Base-by-base conservation (phyloP, 139 green algal species). In the Astrephomene gubernaculifera region DNA sequence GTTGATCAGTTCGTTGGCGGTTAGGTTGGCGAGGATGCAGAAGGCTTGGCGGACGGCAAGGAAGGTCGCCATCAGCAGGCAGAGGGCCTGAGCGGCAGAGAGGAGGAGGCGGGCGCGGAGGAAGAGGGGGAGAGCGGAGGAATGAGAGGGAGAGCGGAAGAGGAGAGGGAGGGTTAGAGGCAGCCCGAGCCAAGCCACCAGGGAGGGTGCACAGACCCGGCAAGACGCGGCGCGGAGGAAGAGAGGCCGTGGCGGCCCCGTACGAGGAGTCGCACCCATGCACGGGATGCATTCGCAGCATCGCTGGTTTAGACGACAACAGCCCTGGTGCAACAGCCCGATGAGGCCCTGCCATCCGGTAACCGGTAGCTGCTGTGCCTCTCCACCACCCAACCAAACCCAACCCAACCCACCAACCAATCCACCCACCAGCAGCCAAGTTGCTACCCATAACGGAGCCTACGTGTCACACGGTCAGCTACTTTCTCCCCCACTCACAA, bases 1-100 rank as follows among this genome's bases (percentile, higher is more conserved):
- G 71, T 90, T 90, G 49, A 95, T 85, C 36, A 93, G 60, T 89
- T 96, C 94, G 49, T 94, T 94, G 53, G 85, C 87, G n/a, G 94
- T 96, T 27, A 96, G 88, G 81, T 94, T 95, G 57, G 75, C 89
- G 27, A 89, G 76, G 5, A 88, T 86, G 75, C 87, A 90, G 29
- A 93, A 83, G 10, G 85, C 33, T 57, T 81, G 69, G 2, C 93
- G 90, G 0, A 4, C 33, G 31, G 82, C 74, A 35, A 95, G 76
- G 36, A 87, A 90, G 1, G 24, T 44, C 31, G 82, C 89, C 2
- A 70, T 70, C 2, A 82, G 5, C 24, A 87, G 24, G 53, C 93
- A 84, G 10, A 82, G 54, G 19, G 89, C 63, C 89, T 91, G 87
- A 69, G n/a, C 4, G 52, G 68, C 24, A 57, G 17, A 12, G 14